Evolutionary conservation across 106 monocot species (phyloP).

Genomic region (Agapanthus africanus): DNA sequence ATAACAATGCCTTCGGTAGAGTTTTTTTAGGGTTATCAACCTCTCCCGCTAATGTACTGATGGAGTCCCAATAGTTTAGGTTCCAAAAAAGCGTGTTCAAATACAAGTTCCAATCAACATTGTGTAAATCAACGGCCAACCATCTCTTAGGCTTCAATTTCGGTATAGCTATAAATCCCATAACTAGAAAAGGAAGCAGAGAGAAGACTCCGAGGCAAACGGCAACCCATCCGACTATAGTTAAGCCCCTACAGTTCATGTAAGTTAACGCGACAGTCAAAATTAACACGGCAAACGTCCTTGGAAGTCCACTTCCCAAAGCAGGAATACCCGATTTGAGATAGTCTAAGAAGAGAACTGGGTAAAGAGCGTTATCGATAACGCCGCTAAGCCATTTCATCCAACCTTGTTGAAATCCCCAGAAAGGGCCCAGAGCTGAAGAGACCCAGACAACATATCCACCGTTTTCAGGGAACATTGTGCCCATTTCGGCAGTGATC

Average conservation of each 20-base stretch:
- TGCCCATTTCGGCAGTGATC: conserved; percentile 69
- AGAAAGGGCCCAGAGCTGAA: conserved; percentile 55
- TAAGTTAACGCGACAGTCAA: conserved; percentile 46
- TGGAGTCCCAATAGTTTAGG: conserved; percentile 44
- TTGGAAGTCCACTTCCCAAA: conserved; percentile 33
- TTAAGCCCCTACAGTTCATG: conserved; percentile 60
- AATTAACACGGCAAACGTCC: conserved; percentile 31
- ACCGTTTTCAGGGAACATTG: conserved; percentile 75
- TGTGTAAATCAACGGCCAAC: conserved; percentile 15
- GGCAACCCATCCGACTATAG: conserved; percentile 64
- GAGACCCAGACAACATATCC: conserved; percentile 78
- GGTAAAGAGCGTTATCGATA: conserved; percentile 77
- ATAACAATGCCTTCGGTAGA: conserved; percentile 35
- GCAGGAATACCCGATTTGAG: conserved; percentile 49
- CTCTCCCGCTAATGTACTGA: conserved; percentile 42
- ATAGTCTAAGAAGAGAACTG: conserved; percentile 64
- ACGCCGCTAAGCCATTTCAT: conserved; percentile 81
- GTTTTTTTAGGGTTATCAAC: conserved; percentile 26
- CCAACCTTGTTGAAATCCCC: conserved; percentile 82
- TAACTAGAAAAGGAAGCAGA: conserved; percentile 45
- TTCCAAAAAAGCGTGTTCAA: conserved; percentile 42
- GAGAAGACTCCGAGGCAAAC: conserved; percentile 56
- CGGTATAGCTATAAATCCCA: conserved; percentile 51
- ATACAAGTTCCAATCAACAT: conserved; percentile 34
- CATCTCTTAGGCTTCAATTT: conserved; percentile 27